These are phyloP conservation scores for Trebouxia gelatinosa DNA, from an alignment of 163 green algal species.

Conservation along the genomic window DNA sequence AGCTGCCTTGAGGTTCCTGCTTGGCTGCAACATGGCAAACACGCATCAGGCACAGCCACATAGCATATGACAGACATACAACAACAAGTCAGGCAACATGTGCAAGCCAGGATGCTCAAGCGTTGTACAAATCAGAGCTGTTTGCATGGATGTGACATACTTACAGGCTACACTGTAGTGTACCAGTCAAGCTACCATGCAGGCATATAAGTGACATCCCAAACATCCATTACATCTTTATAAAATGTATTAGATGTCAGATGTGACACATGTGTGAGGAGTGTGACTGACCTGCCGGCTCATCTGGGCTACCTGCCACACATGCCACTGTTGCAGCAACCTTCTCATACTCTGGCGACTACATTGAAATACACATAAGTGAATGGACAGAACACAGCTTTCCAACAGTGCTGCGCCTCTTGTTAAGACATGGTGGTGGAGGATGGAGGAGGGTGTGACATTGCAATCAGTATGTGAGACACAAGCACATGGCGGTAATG, in stretches of 20 bases:
- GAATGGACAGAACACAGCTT: too few relatives aligned
- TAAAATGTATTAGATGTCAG: neutral
- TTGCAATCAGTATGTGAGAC: too few relatives aligned
- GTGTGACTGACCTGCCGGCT: neutral
- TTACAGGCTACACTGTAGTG: neutral
- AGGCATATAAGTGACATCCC: neutral
- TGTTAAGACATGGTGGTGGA: too few relatives aligned
- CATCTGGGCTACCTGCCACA: constrained; percentile 1
- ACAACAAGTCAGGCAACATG: neutral
- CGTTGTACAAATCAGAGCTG: constrained; percentile 27
- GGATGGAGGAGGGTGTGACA: too few relatives aligned
- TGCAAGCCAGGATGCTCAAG: neutral
- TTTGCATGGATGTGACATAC: neutral
- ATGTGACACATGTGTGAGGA: neutral
- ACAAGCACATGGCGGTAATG: too few relatives aligned
- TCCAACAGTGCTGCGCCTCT: too few relatives aligned
- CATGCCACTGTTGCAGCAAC: constrained; percentile 2
- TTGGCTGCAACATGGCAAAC: neutral
- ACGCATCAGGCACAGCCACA: neutral
- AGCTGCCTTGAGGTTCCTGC: neutral
- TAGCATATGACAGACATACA: neutral
- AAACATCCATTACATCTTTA: neutral
- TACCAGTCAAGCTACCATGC: neutral
- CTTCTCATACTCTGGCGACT: neutral
- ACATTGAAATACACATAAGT: neutral